A percentile compares a stretch with the other conserved stretches of the same genome.
Evolutionary conservation across 805 yeast species (phyloP).

Genomic region (Saturnispora hagleri): DNA sequence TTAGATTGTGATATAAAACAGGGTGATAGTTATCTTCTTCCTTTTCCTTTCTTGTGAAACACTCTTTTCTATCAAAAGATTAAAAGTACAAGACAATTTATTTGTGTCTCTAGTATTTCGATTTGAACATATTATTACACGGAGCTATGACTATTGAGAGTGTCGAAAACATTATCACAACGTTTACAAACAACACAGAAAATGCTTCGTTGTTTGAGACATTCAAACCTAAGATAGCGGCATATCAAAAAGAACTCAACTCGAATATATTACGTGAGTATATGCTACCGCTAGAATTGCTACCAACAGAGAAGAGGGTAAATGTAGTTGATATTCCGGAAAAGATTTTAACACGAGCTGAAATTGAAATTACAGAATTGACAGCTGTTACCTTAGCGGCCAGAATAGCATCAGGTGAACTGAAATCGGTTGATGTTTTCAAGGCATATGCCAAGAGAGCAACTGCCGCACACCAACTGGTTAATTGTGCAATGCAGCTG

Average conservation of each 20-base stretch:
- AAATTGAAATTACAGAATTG: constrained; percentile 36
- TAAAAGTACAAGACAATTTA: background rate
- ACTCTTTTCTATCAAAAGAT: background rate
- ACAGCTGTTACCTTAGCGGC: constrained; percentile 27
- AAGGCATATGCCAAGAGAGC: constrained; percentile 42
- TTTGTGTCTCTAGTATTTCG: no score
- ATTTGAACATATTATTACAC: no score
- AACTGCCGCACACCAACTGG: constrained; percentile 39
- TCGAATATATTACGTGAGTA: constrained; percentile 19
- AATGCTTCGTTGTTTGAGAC: constrained; percentile 12
- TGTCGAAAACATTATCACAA: background rate
- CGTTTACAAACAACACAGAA: constrained; percentile 2
- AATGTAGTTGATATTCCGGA: constrained; percentile 24
- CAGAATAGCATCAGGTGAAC: constrained; percentile 31
- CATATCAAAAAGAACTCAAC: constrained; percentile 22
- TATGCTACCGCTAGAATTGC: constrained; percentile 10
- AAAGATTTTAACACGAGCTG: constrained; percentile 28
- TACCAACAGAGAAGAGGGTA: constrained; percentile 17
- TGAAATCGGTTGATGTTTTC: constrained; percentile 34
- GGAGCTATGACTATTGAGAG: background rate
- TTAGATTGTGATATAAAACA: background rate
- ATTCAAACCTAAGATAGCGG: constrained; percentile 29
- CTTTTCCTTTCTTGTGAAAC: background rate
- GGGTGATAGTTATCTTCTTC: background rate
- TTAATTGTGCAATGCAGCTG: constrained; percentile 40